A percentile compares a stretch with the other conserved stretches of the same genome.
phyloP scores from a whole-genome alignment of 2,329 filamentous ascomycete genomes.

The Polychaeton citri region DNA sequence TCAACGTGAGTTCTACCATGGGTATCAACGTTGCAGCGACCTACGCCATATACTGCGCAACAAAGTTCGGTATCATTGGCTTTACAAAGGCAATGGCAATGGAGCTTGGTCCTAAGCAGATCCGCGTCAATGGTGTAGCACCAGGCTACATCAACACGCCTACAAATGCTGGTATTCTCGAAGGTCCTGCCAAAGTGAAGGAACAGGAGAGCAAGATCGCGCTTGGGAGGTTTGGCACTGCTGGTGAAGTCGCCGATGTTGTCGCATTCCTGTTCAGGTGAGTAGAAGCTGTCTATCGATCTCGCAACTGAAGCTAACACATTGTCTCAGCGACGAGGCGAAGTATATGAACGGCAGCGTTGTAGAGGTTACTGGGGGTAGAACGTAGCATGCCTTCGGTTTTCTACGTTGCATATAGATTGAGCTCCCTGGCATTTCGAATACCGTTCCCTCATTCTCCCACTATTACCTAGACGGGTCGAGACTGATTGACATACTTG shows the following conservation, averaged over 20 bases:
- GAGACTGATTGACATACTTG: too few relatives aligned
- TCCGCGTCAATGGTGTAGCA: slow-evolving; percentile 27
- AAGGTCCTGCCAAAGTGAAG: slow-evolving; percentile 31
- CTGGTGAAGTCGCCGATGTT: slow-evolving; percentile 37
- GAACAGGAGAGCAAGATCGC: slow-evolving; percentile 27
- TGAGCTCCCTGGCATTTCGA: too few relatives aligned
- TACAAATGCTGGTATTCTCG: slow-evolving; percentile 36
- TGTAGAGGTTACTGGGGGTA: slow-evolving; percentile 35
- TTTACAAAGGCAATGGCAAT: slow-evolving; percentile 32
- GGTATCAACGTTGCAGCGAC: slow-evolving; percentile 22
- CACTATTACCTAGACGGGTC: too few relatives aligned
- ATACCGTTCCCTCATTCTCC: too few relatives aligned
- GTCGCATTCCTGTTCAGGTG: slow-evolving; percentile 36
- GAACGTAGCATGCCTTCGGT: too few relatives aligned
- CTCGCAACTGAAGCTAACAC: slow-evolving; percentile 1
- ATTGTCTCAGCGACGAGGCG: slow-evolving; percentile 23
- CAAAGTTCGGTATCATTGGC: slow-evolving; percentile 32
- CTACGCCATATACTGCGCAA: slow-evolving; percentile 28
- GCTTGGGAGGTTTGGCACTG: slow-evolving; percentile 29
- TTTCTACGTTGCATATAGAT: too few relatives aligned
- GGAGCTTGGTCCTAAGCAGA: slow-evolving; percentile 24
- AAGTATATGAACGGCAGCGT: slow-evolving; percentile 36
- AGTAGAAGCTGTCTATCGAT: slow-evolving; percentile 18
- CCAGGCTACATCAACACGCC: slow-evolving; percentile 34
- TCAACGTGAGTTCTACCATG: slow-evolving; percentile 31